Evolutionary conservation across 768 basidiomycete species (phyloP).

Genomic region (Psilocybe cubensis): DNA sequence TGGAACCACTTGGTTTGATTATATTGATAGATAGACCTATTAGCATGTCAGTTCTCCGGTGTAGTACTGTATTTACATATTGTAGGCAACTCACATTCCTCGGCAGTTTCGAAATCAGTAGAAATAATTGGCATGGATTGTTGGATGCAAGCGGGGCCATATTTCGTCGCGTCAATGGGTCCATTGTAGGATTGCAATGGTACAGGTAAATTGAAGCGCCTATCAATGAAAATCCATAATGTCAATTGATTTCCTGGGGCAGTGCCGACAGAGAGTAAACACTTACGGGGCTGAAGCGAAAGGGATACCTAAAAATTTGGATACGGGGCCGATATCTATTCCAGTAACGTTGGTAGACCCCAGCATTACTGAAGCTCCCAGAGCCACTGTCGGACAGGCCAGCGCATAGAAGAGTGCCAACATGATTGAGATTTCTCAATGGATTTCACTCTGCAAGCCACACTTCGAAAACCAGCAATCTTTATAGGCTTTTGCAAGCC

Average conservation of each 20-base stretch:
- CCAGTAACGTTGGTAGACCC: not conserved
- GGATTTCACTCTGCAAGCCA: too few species aligned
- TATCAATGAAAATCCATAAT: not conserved
- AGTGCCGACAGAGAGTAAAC: not conserved
- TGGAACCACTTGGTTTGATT: conserved; percentile 12
- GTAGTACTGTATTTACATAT: not conserved
- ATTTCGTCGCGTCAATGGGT: not conserved
- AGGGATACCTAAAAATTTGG: conserved; percentile 6
- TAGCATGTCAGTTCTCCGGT: not conserved
- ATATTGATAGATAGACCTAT: conserved; percentile 22
- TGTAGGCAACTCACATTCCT: not conserved
- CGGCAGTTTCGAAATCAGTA: not conserved
- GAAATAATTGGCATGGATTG: not conserved
- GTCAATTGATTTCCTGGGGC: not conserved
- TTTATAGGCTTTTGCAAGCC: too few species aligned
- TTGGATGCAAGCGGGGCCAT: conserved; percentile 1
- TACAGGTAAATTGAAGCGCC: not conserved
- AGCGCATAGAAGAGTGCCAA: too few species aligned
- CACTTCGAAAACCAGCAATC: too few species aligned
- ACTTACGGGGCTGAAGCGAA: conserved; percentile 1
- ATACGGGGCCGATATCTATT: not conserved
- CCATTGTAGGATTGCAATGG: not conserved
- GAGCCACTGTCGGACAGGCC: too few species aligned
- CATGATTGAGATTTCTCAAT: too few species aligned
- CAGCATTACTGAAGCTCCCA: not conserved